Evolutionary conservation across 768 basidiomycete genomes (phyloP).

Genomic region (Hericium rajendrae): DNA sequence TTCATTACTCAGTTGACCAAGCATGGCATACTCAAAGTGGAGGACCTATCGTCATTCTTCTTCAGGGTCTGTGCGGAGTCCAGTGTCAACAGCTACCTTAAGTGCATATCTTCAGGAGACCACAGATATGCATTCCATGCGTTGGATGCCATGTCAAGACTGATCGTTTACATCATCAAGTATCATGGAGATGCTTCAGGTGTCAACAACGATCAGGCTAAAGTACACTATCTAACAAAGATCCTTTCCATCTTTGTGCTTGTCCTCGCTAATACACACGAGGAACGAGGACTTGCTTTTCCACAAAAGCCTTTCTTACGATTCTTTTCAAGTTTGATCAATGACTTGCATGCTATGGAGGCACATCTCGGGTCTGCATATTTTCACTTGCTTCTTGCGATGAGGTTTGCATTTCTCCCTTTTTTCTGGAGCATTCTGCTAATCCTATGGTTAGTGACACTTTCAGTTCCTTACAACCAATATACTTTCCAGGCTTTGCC

Average conservation of each 20-base stretch:
- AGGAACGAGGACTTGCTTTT: slow-evolving; percentile 86
- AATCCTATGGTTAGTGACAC: slow-evolving; percentile 55
- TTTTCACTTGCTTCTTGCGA: slow-evolving; percentile 77
- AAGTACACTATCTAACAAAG: slow-evolving; percentile 94
- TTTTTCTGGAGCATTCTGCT: neutral
- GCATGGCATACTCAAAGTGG: slow-evolving; percentile 91
- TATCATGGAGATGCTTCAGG: slow-evolving; percentile 96
- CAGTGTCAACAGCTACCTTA: slow-evolving; percentile 81
- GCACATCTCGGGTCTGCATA: slow-evolving; percentile 80
- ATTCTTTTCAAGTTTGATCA: slow-evolving; percentile 94
- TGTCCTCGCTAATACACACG: slow-evolving; percentile 89
- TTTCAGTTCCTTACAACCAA: slow-evolving; percentile 91
- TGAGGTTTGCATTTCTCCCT: slow-evolving; percentile 48
- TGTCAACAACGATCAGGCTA: slow-evolving; percentile 87
- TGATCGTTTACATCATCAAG: slow-evolving; percentile 98
- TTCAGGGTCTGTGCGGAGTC: slow-evolving; percentile 97
- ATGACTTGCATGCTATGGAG: slow-evolving; percentile 84
- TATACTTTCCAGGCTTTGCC: slow-evolving; percentile 94
- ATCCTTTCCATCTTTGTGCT: slow-evolving; percentile 96
- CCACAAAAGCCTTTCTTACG: slow-evolving; percentile 97
- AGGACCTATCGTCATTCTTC: slow-evolving; percentile 95
- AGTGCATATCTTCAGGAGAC: slow-evolving; percentile 64
- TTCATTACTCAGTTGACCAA: slow-evolving; percentile 97
- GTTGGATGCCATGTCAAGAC: slow-evolving; percentile 87
- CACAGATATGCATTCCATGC: slow-evolving; percentile 79